Evolutionary conservation across 257 asterid genomes (phyloP).

Genomic region (Ligustrum vulgare): DNA sequence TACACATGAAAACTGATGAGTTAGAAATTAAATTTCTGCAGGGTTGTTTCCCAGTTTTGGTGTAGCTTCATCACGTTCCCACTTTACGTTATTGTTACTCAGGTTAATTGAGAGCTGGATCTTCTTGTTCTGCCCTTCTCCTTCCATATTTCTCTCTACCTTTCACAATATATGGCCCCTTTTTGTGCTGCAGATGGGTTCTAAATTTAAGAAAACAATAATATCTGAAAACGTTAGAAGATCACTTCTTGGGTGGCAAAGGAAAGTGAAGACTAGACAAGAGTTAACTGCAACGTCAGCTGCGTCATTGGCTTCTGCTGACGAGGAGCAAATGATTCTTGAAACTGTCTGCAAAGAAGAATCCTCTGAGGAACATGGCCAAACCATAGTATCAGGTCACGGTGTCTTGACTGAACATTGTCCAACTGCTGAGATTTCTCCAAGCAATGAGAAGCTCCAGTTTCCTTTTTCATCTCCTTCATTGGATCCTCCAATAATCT

Average conservation of each 20-base stretch:
- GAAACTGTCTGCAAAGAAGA: background rate
- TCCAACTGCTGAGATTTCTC: conserved; percentile 7
- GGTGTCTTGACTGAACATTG: background rate
- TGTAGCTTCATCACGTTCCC: conserved; percentile 98
- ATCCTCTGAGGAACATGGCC: background rate
- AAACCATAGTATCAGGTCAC: background rate
- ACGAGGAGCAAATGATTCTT: conserved; percentile 9
- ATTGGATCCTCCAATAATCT: background rate
- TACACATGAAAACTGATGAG: background rate
- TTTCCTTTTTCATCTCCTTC: conserved; percentile 16
- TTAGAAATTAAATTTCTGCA: conserved; percentile 24
- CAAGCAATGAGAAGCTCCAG: conserved; percentile 15
- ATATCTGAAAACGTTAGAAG: conserved; percentile 71
- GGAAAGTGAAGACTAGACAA: conserved; percentile 55
- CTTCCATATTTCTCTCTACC: background rate
- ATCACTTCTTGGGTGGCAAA: conserved; percentile 81
- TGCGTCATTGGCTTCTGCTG: conserved; percentile 41
- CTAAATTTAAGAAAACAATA: conserved; percentile 78
- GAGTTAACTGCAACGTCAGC: conserved; percentile 30
- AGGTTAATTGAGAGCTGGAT: conserved; percentile 41
- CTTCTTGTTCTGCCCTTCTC: background rate
- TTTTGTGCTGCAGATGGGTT: conserved; percentile 74
- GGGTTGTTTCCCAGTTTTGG: conserved; percentile 89
- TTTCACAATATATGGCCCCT: background rate
- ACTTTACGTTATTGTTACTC: conserved; percentile 80